Base-by-base conservation (phyloP, 2,329 filamentous ascomycete genomes). In the Trichoderma citrinoviride region DNA sequence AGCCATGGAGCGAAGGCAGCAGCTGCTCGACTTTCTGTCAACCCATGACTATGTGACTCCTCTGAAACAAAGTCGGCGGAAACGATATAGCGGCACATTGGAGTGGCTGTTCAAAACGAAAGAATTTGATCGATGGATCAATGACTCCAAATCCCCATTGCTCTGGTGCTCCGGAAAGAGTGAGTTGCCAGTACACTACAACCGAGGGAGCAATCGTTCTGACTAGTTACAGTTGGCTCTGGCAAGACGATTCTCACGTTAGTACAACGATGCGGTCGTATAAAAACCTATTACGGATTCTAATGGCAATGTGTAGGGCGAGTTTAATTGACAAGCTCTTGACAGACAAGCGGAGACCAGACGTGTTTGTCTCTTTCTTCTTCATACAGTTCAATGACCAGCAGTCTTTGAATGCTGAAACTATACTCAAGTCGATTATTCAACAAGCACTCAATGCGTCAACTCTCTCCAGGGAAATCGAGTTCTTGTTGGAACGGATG, bases 91-190 rank as follows among this genome's bases (percentile, higher is more conserved):
- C 2, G 64, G 67, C 15, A 77, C 74, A 3, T 68, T 72, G 19
- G 27, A 66, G 3, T 74, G 75, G 75, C 55, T 77, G 3, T 71
- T 73, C 3, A 2, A 63, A 2, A 74, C 70, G 0, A 7, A 43
- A 0, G 67, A 75, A 17, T 77, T 75, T 21, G 56, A 57, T 17
- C 52, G 60, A 1, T 77, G 75, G 74, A 17, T 62, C 0, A 17
- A 65, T 1, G 15, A n/a, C 25, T 43, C 49, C 1, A 37, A 27
- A 2, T 58, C 49, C 23, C 61, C 61, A 2, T 37, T 70, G 1
- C 53, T 77, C 0, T 76, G 72, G 74, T 74, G 70, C 40, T 73
- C 68, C 1, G 75, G 75, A 0, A 77, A 75, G 44, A 74, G 73
- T 75, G 44, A 66, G 71, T 67, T 0, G 0, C 2, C 7, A 2